Base-by-base conservation (phyloP, 2,329 filamentous ascomycete species). In the Cladosporium cucumerinum region DNA sequence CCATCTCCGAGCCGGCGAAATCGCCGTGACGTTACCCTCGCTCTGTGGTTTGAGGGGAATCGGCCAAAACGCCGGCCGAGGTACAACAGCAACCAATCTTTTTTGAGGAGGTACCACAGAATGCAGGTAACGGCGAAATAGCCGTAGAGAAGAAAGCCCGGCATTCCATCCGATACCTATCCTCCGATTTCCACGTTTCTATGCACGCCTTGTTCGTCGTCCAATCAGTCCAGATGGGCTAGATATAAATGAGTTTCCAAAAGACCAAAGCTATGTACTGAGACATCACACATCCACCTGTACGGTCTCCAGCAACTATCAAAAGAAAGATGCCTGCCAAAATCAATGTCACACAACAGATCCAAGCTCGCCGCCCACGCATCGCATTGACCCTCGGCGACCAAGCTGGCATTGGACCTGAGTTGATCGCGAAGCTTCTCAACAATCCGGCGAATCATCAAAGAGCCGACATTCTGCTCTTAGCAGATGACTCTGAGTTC, bases 371-470 rank as follows among this genome's bases (percentile, higher is more conserved):
- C 55, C 63, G 63, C 34, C 63, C 66, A 21, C 51, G 66, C 51
- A 55, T 67, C 21, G 66, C 63, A 2, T 60, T 67, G 8, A 67
- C 59, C 8, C 66, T 67, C 7, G 66, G 66, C n/a, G 66, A 67
- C 12, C 57, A 51, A n/a, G 66, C 66, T 28, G 66, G 66, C 18
- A 57, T 67, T 43, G 66, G 66, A 49, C 66, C 66, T 26, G 66
- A 67, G 21, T 59, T 67, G 12, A 26, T 63, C n/a, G 66, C 63
- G 12, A 67, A 67, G 32, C 54, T 67, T 11, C 59, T 67, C 10
- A 65, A 48, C 43, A 49, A 65, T 26, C 52, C 51, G 14, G n/a
- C 49, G 4, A 67, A 65, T 23, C 26, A 26, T n/a, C 23, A 58
- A 11, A 57, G 32, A 39, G 66, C 66, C 30, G 63, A 67, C 32